These are phyloP conservation scores for Cystoderma amianthinum DNA, from an alignment of 768 basidiomycete genomes.

Conservation along the genomic window DNA sequence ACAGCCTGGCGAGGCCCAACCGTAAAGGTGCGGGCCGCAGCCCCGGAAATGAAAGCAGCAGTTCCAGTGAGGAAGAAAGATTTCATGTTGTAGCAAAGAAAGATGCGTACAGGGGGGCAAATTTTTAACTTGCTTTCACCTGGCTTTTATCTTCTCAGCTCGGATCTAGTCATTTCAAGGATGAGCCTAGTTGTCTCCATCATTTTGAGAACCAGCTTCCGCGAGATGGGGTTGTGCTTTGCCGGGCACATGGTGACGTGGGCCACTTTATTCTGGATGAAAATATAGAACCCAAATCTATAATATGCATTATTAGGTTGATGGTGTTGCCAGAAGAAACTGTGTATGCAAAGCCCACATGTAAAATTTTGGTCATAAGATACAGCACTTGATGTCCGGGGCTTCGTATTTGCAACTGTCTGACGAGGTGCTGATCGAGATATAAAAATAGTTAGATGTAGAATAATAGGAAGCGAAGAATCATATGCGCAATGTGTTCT, in stretches of 20 bases:
- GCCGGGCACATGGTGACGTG: background rate
- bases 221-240: no score
- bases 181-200: no score
- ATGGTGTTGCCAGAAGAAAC: background rate
- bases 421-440: background rate
- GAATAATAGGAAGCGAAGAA: background rate
- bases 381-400: background rate
- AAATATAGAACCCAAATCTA: no score
- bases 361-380: background rate
- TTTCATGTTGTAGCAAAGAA: slow-evolving; percentile 17
- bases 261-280: no score
- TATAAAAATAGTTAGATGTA: background rate
- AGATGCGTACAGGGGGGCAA: background rate
- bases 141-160: no score
- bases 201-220: no score
- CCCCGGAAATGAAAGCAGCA: slow-evolving; percentile 21
- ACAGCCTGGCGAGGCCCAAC: slow-evolving; percentile 16
- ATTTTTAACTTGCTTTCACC: background rate
- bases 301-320: no score
- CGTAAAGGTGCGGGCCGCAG: slow-evolving; percentile 50
- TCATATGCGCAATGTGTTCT: background rate
- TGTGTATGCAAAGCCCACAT: background rate
- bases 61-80: slow-evolving; percentile 14
- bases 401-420: background rate
- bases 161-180: no score